A percentile compares a stretch with the other conserved stretches of the same genome.
These are phyloP conservation scores for Fraxinus americana DNA, from an alignment of 257 asterid genomes.

Conservation along the genomic window DNA sequence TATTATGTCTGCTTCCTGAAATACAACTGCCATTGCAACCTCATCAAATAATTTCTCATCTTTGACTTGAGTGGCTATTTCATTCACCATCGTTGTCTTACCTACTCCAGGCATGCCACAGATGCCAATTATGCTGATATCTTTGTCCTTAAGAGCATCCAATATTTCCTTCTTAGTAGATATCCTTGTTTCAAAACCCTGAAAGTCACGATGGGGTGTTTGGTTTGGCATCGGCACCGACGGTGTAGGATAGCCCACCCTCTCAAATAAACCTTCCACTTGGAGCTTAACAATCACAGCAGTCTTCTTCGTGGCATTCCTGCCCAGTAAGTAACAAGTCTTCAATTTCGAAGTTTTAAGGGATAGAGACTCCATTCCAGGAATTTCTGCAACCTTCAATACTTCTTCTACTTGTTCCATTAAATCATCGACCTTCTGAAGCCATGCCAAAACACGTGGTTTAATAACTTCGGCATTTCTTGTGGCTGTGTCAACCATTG, in stretches of 20 bases:
- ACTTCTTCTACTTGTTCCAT: too few relatives aligned
- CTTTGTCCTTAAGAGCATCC: not conserved
- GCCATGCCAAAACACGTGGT: too few relatives aligned
- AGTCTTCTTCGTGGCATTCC: constrained; percentile 10
- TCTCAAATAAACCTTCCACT: not conserved
- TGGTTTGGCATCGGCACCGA: not conserved
- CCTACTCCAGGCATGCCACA: not conserved
- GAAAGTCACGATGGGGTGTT: not conserved
- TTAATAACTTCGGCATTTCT: too few relatives aligned
- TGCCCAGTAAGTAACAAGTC: not conserved
- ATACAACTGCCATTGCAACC: constrained; percentile 5
- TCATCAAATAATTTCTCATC: constrained; percentile 18
- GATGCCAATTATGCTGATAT: not conserved
- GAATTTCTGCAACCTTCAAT: not conserved
- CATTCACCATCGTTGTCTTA: not conserved
- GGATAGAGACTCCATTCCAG: not conserved
- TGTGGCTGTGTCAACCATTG: too few relatives aligned
- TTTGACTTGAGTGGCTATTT: not conserved
- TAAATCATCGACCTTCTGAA: too few relatives aligned
- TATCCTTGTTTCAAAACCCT: not conserved
- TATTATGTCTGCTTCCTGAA: not conserved
- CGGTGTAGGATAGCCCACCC: not conserved
- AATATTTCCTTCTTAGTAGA: not conserved
- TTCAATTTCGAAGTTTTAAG: not conserved
- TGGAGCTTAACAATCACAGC: not conserved